Conservation (phyloP, 2,329 filamentous ascomycete species). For the Drechslerella stenobrocha region DNA sequence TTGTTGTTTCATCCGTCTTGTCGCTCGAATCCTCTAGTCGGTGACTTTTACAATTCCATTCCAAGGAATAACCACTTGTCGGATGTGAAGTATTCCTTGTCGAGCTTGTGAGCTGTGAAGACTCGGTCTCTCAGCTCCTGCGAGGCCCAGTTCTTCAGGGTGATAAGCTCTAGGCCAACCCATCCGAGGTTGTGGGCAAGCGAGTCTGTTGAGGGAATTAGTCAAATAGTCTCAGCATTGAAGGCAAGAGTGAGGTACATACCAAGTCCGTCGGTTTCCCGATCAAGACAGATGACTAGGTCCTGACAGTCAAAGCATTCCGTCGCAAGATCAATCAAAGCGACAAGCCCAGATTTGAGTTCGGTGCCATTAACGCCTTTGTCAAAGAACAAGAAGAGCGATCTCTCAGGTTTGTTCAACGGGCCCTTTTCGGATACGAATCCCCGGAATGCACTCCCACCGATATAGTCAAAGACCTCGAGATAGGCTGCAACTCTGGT, state of each 20-base stretch:
- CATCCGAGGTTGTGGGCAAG: slow-evolving; percentile 83
- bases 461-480: slow-evolving; percentile 82
- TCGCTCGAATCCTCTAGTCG: slow-evolving; percentile 21
- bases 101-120: slow-evolving; percentile 44
- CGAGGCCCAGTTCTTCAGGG: slow-evolving; percentile 72
- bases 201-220: slow-evolving; percentile 53
- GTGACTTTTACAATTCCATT: slow-evolving; percentile 71
- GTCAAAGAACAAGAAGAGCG: slow-evolving; percentile 88
- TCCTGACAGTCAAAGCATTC: slow-evolving; percentile 73
- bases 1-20: slow-evolving; percentile 37
- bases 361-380: slow-evolving; percentile 55
- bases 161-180: slow-evolving; percentile 86
- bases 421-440: slow-evolving; percentile 68
- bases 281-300: slow-evolving; percentile 80
- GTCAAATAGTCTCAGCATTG: slow-evolving; percentile 17
- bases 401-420: slow-evolving; percentile 63
- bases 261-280: slow-evolving; percentile 63
- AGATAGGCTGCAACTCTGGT: slow-evolving; percentile 65
- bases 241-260: slow-evolving; percentile 28
- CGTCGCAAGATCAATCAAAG: slow-evolving; percentile 83
- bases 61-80: slow-evolving; percentile 81
- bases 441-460: slow-evolving; percentile 80
- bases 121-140: slow-evolving; percentile 56
- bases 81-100: slow-evolving; percentile 67
- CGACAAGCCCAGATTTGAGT: slow-evolving; percentile 69